Percentiles rank a stretch among this genome's conserved stretches.
These are phyloP conservation scores for Macrophomina phaseolina DNA, from an alignment of 2,329 filamentous ascomycete species.

Conservation along the genomic window DNA sequence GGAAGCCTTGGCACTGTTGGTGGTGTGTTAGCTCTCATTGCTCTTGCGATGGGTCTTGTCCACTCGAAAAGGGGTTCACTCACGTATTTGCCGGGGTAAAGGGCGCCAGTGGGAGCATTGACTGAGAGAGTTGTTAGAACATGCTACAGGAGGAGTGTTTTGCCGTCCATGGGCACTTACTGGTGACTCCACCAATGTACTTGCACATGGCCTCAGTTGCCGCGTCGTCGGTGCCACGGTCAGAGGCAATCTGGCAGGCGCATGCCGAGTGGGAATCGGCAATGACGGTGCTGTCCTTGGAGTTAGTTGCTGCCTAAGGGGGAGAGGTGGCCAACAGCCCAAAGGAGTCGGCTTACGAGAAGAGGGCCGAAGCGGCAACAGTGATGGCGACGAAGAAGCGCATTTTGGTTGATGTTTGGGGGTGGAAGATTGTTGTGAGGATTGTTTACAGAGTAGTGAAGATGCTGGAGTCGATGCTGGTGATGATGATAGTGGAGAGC, in stretches of 20 bases:
- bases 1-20: background rate
- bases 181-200: background rate
- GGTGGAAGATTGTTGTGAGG: background rate
- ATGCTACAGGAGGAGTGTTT: background rate
- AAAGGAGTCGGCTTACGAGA: background rate
- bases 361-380: background rate
- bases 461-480: background rate
- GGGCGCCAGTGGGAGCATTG: background rate
- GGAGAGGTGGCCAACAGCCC: background rate
- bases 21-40: background rate
- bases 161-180: background rate
- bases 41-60: too few relatives aligned
- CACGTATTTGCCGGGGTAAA: constrained; percentile 12
- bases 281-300: background rate
- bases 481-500: background rate
- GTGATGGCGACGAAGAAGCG: constrained; percentile 5
- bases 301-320: background rate
- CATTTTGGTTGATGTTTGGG: background rate
- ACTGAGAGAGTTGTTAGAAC: background rate
- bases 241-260: constrained; percentile 12
- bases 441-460: background rate
- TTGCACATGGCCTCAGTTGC: background rate
- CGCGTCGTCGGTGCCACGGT: background rate
- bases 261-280: background rate
- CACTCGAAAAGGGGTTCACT: background rate